Conservation (phyloP, 2,329 filamentous ascomycete genomes). For the Venturiaceae sp. region DNA sequence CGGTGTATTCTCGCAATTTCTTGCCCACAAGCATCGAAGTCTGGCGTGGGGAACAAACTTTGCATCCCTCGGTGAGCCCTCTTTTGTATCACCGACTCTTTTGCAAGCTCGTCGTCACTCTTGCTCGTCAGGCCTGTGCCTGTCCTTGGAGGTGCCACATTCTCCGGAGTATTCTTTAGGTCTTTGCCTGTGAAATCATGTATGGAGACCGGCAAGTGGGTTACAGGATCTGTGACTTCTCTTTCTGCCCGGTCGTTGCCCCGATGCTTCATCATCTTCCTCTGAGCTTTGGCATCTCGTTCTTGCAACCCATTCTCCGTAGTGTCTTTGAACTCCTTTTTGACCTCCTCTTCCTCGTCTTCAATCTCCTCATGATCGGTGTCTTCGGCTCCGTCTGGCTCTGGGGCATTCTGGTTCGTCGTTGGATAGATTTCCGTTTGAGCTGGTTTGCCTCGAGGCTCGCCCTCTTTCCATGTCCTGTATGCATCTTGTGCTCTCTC, state of each 20-base stretch:
- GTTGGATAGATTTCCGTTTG: constrained; percentile 21
- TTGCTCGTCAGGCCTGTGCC: constrained; percentile 35
- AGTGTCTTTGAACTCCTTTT: constrained; percentile 29
- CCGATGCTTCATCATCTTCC: constrained; percentile 40
- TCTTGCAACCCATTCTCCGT: constrained; percentile 28
- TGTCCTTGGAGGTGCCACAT: constrained; percentile 22
- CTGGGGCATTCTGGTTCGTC: constrained; percentile 13
- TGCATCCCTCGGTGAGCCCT: constrained; percentile 35
- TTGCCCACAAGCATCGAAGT: constrained; percentile 33
- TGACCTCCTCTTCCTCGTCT: constrained; percentile 13
- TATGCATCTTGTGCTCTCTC: constrained; percentile 26
- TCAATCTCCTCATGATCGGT: constrained; percentile 24
- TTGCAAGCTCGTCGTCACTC: constrained; percentile 32
- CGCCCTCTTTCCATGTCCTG: constrained; percentile 20
- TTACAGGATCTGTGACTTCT: constrained; percentile 63
- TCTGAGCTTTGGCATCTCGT: constrained; percentile 33
- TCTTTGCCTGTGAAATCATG: constrained; percentile 60
- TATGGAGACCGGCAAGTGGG: constrained; percentile 58
- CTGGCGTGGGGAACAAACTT: constrained; percentile 44
- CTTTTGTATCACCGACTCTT: constrained; percentile 32
- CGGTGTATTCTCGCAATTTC: constrained; percentile 35
- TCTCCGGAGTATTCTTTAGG: constrained; percentile 25
- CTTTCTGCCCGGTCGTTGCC: constrained; percentile 38
- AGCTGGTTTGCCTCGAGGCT: constrained; percentile 14
- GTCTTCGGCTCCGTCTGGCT: background rate